Base-by-base conservation (phyloP, 768 basidiomycete genomes). In the Termitomyces sp. region DNA sequence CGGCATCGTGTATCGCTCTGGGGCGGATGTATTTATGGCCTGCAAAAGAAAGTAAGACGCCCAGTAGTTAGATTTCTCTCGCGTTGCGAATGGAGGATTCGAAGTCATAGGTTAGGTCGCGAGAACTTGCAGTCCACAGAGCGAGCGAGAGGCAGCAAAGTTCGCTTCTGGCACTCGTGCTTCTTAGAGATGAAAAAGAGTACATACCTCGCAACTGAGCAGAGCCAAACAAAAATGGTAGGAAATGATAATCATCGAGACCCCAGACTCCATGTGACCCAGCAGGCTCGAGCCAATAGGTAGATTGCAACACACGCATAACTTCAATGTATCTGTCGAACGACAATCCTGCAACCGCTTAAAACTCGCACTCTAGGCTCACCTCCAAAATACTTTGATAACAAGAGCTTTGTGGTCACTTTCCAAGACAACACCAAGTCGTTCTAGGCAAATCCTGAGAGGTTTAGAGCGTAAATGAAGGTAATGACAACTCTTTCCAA, bases 221-320 rank as follows among this genome's bases (percentile, higher is more conserved):
- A 2, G 89, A 84, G 2, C 93, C 93, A 65, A 89, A 95, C 45
- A 95, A 69, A 76, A 95, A 98, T 0, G 91, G 95, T 16, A 95
- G 79, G 74, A 97, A 99, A 66, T 97, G 95, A 67, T 98, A 99
- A 66, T 98, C 95, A 65, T 97, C 95, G 57, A 98, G 75, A 1
- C 96, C 96, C 91, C 95, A 98, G 0, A 98, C 96, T 0, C 96
- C 96, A 69, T 98, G 96, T 1, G 97, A 98, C n/a, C 96, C 95
- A 7, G 96, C 96, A 3, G 96, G 95, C 70, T 99, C 96, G 0
- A 98, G 83, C 94, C 95, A 98, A 69, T 99, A 99, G 3, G 88
- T 86, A 4, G 92, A 94, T 65, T 98, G 95, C 2, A 99, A 78
- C 12, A 84, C 67, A 0, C 97, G 85, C 92, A 93, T 93, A 50